Percentiles rank a stretch among this genome's conserved stretches.
These are phyloP conservation scores for Eucalyptus coolabah DNA, from an alignment of 345 rosid genomes.

Conservation along the genomic window DNA sequence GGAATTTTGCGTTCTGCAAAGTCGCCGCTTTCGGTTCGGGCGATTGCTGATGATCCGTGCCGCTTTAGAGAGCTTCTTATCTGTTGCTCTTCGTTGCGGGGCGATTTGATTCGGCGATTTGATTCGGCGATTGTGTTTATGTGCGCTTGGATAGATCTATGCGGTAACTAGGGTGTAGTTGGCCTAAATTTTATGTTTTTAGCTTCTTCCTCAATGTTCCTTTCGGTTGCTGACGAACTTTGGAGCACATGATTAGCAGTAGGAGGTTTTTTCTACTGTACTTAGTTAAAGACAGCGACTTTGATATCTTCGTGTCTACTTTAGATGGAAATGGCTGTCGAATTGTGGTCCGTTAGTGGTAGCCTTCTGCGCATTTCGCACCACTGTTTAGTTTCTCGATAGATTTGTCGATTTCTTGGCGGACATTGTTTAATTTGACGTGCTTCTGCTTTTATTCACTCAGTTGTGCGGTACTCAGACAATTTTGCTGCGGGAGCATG, in stretches of 20 bases:
- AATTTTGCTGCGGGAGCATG: conserved; percentile 36
- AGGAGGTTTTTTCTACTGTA: not conserved
- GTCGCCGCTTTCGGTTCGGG: not conserved
- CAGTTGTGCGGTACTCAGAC: conserved; percentile 48
- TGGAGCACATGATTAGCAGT: not conserved
- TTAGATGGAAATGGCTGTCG: not conserved
- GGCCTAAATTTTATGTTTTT: not conserved
- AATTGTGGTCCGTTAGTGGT: not conserved
- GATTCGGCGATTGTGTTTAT: not conserved
- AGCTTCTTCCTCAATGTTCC: not conserved
- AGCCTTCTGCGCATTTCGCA: not conserved
- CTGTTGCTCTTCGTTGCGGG: not conserved
- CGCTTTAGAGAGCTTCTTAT: not conserved
- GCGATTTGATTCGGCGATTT: not conserved
- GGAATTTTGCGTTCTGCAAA: not conserved
- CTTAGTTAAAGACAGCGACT: not conserved
- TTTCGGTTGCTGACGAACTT: not conserved
- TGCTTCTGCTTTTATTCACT: not conserved
- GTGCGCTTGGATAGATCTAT: not conserved
- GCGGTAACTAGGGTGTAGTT: not conserved
- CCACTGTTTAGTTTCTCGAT: not conserved
- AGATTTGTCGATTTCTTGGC: not conserved
- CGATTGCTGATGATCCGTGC: not conserved
- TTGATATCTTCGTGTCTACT: not conserved
- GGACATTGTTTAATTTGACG: not conserved